These are phyloP conservation scores for Jimgerdemannia flammicorona DNA, from an alignment of 192 early-diverging fungal species.

Conservation along the genomic window DNA sequence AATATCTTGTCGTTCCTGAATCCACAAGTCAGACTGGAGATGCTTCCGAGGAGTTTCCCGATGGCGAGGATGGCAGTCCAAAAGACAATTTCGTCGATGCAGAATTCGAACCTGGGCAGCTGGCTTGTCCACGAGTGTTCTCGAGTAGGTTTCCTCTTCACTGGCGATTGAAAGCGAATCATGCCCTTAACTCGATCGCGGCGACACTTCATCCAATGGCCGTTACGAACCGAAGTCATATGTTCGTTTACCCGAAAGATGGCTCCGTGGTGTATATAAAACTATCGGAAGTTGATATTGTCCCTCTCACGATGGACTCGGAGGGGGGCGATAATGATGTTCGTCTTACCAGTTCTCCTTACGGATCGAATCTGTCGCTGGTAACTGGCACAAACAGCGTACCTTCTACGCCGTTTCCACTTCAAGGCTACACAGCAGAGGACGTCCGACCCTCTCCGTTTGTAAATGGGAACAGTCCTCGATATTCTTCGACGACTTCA, in stretches of 20 bases:
- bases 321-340: constrained; percentile 25
- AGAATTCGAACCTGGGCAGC: constrained; percentile 59
- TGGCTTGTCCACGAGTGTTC: constrained; percentile 68
- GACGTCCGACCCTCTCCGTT: neutral
- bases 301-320: constrained; percentile 1
- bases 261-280: constrained; percentile 56
- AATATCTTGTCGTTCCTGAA: constrained; percentile 48
- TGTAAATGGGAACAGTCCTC: neutral
- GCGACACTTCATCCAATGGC: constrained; percentile 51
- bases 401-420: neutral
- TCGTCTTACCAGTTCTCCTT: constrained; percentile 10
- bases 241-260: constrained; percentile 61
- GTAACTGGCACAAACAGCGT: neutral
- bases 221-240: constrained; percentile 69
- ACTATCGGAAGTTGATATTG: constrained; percentile 38
- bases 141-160: constrained; percentile 63
- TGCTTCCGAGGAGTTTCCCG: constrained; percentile 44
- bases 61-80: constrained; percentile 48
- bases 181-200: constrained; percentile 59
- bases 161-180: constrained; percentile 65
- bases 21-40: constrained; percentile 25
- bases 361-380: constrained; percentile 18
- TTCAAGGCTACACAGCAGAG: neutral
- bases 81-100: constrained; percentile 15
- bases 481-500: constrained; percentile 18